phyloP scores from a whole-genome alignment of 2,329 filamentous ascomycete genomes.

The Hypoxylon sp. region DNA sequence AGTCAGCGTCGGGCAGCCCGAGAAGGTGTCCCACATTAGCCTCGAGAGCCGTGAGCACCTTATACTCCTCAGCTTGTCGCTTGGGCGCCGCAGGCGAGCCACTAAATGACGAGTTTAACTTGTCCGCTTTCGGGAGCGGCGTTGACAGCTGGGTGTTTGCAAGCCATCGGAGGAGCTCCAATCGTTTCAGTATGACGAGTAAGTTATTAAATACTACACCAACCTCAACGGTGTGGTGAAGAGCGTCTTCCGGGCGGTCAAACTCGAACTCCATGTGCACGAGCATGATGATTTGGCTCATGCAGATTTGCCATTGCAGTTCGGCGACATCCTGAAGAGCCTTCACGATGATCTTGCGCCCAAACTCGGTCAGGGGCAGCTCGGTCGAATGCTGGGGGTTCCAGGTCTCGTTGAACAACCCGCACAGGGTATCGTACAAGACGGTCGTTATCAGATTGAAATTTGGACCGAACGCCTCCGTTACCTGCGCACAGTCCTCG shows the following conservation, averaged over 20 bases:
- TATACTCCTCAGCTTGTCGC: constrained; percentile 55
- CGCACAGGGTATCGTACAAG: constrained; percentile 62
- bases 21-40: constrained; percentile 69
- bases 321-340: constrained; percentile 81
- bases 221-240: constrained; percentile 68
- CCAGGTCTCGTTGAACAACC: constrained; percentile 54
- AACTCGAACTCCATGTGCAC: constrained; percentile 87
- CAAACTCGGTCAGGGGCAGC: constrained; percentile 73
- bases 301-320: constrained; percentile 75
- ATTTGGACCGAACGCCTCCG: constrained; percentile 71
- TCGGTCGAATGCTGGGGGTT: constrained; percentile 44
- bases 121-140: constrained; percentile 53
- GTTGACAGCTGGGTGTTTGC: constrained; percentile 64
- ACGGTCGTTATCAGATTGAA: constrained; percentile 65
- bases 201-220: constrained; percentile 74
- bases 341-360: constrained; percentile 75
- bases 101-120: constrained; percentile 47
- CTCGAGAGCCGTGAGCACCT: constrained; percentile 65
- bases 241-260: constrained; percentile 73
- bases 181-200: constrained; percentile 73
- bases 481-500: constrained; percentile 77
- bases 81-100: constrained; percentile 47
- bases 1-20: constrained; percentile 60
- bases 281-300: constrained; percentile 83
- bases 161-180: constrained; percentile 78